Evolutionary conservation across 2,329 filamentous ascomycete species (phyloP).

Genomic region (Hymenoscyphus scutula): DNA sequence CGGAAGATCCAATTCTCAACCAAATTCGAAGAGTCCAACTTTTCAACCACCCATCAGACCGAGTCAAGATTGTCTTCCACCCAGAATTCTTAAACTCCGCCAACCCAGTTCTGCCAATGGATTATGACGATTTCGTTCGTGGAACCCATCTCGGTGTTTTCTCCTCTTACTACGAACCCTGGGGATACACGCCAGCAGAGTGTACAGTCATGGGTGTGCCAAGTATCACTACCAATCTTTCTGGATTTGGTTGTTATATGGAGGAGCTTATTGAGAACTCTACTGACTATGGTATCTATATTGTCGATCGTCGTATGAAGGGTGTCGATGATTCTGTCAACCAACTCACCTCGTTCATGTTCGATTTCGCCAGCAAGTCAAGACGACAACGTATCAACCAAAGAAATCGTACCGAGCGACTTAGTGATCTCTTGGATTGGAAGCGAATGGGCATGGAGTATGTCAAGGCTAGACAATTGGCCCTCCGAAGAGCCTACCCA

Average conservation of each 20-base stretch:
- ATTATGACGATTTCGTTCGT: conserved; percentile 98
- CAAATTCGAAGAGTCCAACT: conserved; percentile 94
- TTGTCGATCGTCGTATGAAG: conserved; percentile 92
- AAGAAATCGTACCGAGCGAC: conserved; percentile 89
- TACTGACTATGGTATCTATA: conserved; percentile 97
- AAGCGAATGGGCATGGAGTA: conserved; percentile 99
- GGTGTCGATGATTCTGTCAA: conserved; percentile 97
- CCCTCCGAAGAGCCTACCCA: conserved; percentile 87
- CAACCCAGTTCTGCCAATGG: conserved; percentile 90
- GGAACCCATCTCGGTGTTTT: conserved; percentile 96
- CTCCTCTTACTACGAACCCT: conserved; percentile 97
- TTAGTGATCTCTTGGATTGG: conserved; percentile 96
- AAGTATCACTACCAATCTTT: conserved; percentile 96
- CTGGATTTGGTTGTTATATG: conserved; percentile 99
- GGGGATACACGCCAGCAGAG: conserved; percentile 97
- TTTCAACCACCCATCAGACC: conserved; percentile 92
- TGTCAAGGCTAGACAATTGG: conserved; percentile 92
- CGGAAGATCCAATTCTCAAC: conserved; percentile 90
- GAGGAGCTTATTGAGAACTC: conserved; percentile 98
- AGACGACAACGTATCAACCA: conserved; percentile 98
- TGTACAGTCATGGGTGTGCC: conserved; percentile 99
- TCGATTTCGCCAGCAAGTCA: conserved; percentile 89
- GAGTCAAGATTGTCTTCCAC: conserved; percentile 97
- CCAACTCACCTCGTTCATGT: conserved; percentile 89
- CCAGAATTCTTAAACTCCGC: conserved; percentile 95